Evolutionary conservation across 2,329 filamentous ascomycete genomes (phyloP), one percentile per base, ranked within the genome.

Genomic region (Monilinia fructicola): DNA sequence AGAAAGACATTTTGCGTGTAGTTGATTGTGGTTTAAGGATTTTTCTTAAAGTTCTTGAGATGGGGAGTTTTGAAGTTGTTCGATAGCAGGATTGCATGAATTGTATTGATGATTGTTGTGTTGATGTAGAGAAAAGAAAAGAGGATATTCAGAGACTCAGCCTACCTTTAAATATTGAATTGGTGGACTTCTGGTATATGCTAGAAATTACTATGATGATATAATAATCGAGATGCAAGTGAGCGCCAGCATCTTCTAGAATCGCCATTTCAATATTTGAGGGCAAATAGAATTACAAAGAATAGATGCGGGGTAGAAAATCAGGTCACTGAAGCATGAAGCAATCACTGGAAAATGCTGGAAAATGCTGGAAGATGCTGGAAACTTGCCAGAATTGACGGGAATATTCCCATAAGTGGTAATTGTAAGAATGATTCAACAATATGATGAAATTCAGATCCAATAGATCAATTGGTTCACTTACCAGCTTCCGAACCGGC

Each of bases 1-100:
- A 87, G 80, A 87, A 80, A 71, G 85, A 82, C 85, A 88, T 88
- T 77, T 77, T 87, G 79, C 70, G 72, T 67, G 60, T 73, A 31
- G 66, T 65, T 62, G 64, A 61, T 72, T 65, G 70, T 72, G 76
- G 71, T 68, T 74, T 69, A 59, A 67, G 54, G 62, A 64, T 26
- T 71, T 64, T 65, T 61, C 65, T 67, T 40, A 63, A 26, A 44
- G 46, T 53, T 44, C 44, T 60, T 38, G 31, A 40, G 28, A 68
- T 16, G 65, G 67, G 65, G 61, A 66, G 55, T 67, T 26, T 63
- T 55, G 65, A 50, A 56, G 40, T 28, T 64, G 42, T 42, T 67
- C 61, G 59, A 28, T 38, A 26, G 31, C 14, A 35, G 26, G 60
- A 53, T 67, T 67, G 65, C 65, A 67, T 67, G 52, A 28, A 53